Percentiles rank a stretch among this genome's conserved stretches.
phyloP scores from a whole-genome alignment of 2,329 filamentous ascomycete species.

The Ophiosphaerella korrae region DNA sequence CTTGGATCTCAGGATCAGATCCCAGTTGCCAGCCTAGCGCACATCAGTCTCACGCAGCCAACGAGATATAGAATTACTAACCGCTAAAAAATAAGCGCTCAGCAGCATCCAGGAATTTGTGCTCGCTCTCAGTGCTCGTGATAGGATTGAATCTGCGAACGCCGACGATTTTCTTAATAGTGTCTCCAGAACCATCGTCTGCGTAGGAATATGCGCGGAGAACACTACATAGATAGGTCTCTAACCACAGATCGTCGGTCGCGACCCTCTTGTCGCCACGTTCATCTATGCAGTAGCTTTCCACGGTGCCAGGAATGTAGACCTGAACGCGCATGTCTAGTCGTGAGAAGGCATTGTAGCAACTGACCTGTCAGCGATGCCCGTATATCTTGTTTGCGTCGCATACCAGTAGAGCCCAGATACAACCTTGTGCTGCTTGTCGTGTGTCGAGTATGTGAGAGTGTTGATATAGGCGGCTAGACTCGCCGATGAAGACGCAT shows the following conservation, averaged over 20 bases:
- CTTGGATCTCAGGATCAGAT: constrained; percentile 95
- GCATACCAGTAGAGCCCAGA: constrained; percentile 90
- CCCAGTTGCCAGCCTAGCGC: constrained; percentile 81
- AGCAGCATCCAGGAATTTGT: constrained; percentile 91
- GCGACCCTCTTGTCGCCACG: constrained; percentile 92
- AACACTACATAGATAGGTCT: constrained; percentile 96
- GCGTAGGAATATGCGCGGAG: constrained; percentile 95
- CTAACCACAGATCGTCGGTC: constrained; percentile 92
- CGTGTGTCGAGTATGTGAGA: constrained; percentile 84
- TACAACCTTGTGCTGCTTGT: constrained; percentile 85
- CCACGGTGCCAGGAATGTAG: constrained; percentile 92
- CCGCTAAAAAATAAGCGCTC: constrained; percentile 95
- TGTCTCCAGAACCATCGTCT: constrained; percentile 91
- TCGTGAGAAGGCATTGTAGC: constrained; percentile 98
- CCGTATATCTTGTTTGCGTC: neutral
- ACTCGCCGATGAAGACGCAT: constrained; percentile 96
- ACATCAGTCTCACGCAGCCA: neutral
- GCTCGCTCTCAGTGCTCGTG: constrained; percentile 96
- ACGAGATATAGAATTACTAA: constrained; percentile 37
- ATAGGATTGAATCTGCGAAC: constrained; percentile 96
- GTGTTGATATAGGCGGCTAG: constrained; percentile 98
- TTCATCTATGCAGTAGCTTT: constrained; percentile 97
- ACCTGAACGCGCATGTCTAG: constrained; percentile 99
- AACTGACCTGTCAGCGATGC: constrained; percentile 57
- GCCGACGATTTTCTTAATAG: constrained; percentile 96